These are phyloP conservation scores for Trypanosoma vivax DNA, from an alignment of 208 protist genomes.

Conservation along the genomic window DNA sequence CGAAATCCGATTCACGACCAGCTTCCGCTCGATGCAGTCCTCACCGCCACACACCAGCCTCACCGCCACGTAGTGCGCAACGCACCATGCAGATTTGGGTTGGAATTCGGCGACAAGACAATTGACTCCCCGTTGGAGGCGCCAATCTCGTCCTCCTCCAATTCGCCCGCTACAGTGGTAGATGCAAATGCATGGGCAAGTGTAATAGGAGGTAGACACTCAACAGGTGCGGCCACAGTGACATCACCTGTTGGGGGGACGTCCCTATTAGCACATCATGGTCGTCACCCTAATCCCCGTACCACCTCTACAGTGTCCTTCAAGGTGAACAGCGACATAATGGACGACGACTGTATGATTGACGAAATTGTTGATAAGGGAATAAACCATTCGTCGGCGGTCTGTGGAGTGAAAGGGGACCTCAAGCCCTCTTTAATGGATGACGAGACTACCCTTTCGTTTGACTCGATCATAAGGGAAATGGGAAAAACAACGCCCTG, in stretches of 20 bases:
- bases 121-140: constrained; percentile 13
- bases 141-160: neutral
- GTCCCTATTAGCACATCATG: too few relatives aligned
- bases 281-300: too few relatives aligned
- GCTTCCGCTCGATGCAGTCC: constrained; percentile 46
- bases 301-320: too few relatives aligned
- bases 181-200: neutral
- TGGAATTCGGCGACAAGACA: constrained; percentile 23
- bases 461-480: neutral
- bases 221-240: too few relatives aligned
- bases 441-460: neutral
- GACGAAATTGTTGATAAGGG: constrained; percentile 1
- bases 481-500: too few relatives aligned
- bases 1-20: constrained; percentile 76
- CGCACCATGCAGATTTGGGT: constrained; percentile 30
- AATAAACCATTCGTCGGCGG: neutral
- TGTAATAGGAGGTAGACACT: neutral
- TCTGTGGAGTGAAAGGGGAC: neutral
- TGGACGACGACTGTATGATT: neutral
- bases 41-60: constrained; percentile 8
- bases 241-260: too few relatives aligned
- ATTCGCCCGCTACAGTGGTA: neutral
- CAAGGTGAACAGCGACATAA: neutral
- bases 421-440: neutral
- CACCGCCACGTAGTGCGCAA: constrained; percentile 19